Evolutionary conservation across 192 early-diverging fungal species (phyloP), one percentile per base, ranked within the genome.

Genomic region (Coemansia aciculifera): DNA sequence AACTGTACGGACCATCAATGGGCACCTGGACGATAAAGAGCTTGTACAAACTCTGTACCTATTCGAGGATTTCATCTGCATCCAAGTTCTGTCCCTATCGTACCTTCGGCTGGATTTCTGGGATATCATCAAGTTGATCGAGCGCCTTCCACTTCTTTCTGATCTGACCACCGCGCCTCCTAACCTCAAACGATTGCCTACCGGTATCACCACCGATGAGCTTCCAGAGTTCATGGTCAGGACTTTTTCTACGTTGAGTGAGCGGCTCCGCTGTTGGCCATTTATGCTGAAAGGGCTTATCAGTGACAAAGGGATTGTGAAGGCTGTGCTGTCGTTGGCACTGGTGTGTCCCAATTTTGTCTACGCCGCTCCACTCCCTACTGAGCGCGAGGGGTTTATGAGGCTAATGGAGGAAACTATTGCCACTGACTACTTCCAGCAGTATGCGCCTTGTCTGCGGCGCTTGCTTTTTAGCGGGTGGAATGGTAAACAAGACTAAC

Each of bases 401-500:
- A 11, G 8, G 5, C 19, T 23, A 7, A 51, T 27, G 49, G 44
- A 51, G 23, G 49, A 51, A 3, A 24, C 7, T n/a, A 48, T 48
- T 1, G 5, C 1, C 8, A 19, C n/a, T 0, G 0, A 48, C n/a
- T 0, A 0, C n/a, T 48, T 48, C 17, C 6, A 19, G 0, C 0
- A 48, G 5, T 19, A 48, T 48, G 17, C 44, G 3, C 44, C 44
- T 8, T 19, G 44, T 3, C 17, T 48, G n/a, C 44, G 17, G 15
- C 44, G 44, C 44, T 19, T 48, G 46, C 7, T 48, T 15, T 17
- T 48, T 19, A 17, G 5, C 15, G 42, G 15, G 3, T 43, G 15
- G 42, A 36, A 36, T 36, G 36, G 36, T 6, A 36, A 36, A 36
- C 6, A 36, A 9, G 36, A 36, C 0, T 36, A 36, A 6, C 36